Evolutionary conservation across 768 basidiomycete species (phyloP), one percentile per base, ranked within the genome.

Genomic region (Mycena olivaceomarginata): DNA sequence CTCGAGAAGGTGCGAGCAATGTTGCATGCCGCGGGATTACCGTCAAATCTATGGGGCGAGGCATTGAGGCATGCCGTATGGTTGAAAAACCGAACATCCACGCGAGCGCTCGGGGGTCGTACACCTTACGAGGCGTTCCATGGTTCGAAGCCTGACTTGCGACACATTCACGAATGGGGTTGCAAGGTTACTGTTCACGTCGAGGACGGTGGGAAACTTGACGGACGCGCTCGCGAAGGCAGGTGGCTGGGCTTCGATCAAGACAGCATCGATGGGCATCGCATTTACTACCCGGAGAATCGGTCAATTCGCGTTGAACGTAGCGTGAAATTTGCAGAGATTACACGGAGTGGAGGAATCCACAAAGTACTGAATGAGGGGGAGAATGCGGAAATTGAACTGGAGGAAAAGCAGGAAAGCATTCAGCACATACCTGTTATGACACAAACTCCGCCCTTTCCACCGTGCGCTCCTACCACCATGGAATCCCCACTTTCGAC

Each of bases 301-400:
- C 51, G 51, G 6, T 53, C 51, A 5, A 53, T 53, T n/a, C 51
- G 51, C 10, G 6, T 16, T 6, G 51, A 53, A 10, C 16, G 13
- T 3, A 53, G 15, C 8, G 18, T 53, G 18, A 53, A 53, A n/a
- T 53, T 53, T n/a, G 20, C 51, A 20, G 7, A 53, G 51, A n/a
- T 20, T 53, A 53, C 2, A 8, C 20, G 16, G 51, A 20, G 51
- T n/a, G 51, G 51, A 6, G 51, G 51, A n/a, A n/a, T 53, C 13
- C 51, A 53, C 18, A 53, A n/a, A 53, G 51, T 53, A 20, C 51
- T 53, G 51, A 53, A 53, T 53, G 51, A 53, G n/a, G n/a, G n/a
- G 51, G 51, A 53, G 51, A 59, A 59, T 18, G 57, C 25, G 6
- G 57, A 25, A 18, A 59, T 22, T 31, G 31, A 37, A 10, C 25